Conservation (phyloP, 129 eudicot species). For the Erigeron canadensis region DNA sequence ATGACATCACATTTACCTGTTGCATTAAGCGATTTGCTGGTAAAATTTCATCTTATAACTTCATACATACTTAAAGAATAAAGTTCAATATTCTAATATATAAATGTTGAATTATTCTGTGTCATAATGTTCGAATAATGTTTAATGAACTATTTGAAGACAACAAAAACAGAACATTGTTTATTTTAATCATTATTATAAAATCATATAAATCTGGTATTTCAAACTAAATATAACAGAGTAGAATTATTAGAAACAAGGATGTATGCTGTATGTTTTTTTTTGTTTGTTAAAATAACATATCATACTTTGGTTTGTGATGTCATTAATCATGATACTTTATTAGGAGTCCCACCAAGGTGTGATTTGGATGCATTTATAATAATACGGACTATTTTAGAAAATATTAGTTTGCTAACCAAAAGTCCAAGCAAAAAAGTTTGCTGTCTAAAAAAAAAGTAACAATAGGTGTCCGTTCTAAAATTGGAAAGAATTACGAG, state of each 20-base stretch:
- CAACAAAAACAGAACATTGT: not conserved
- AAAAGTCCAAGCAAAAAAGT: no score
- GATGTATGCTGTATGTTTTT: not conserved
- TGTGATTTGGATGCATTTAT: not conserved
- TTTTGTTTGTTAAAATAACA: not conserved
- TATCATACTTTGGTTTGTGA: not conserved
- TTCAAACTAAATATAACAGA: not conserved
- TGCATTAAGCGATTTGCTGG: conserved; percentile 6
- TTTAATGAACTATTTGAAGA: not conserved
- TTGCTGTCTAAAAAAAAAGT: no score
- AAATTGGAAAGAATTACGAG: not conserved
- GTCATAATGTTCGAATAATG: no score
- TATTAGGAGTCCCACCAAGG: not conserved
- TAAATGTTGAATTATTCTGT: not conserved
- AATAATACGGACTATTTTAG: no score
- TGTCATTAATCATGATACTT: not conserved
- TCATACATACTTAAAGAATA: conserved; percentile 2
- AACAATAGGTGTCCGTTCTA: not conserved
- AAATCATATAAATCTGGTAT: not conserved
- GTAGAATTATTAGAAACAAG: not conserved
- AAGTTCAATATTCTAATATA: not conserved
- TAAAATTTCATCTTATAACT: not conserved
- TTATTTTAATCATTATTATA: not conserved
- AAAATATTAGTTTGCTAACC: no score
- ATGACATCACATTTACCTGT: conserved; percentile 7